Evolutionary conservation across 2,329 filamentous ascomycete genomes (phyloP), one percentile per base, ranked within the genome.

Genomic region (Clarireedia sp.): DNA sequence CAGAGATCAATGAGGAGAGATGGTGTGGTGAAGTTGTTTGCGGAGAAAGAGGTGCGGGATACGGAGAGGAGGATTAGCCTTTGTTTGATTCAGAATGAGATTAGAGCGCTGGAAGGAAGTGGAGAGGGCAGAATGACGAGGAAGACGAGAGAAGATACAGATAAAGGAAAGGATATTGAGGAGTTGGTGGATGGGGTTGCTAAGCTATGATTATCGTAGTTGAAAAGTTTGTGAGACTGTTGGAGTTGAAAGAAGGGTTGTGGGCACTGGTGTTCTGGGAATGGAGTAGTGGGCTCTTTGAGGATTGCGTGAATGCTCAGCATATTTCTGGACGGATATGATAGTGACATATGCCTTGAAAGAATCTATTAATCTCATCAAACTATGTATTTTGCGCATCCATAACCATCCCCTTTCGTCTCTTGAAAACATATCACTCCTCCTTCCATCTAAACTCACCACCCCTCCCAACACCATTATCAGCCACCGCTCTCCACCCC

Each of bases 401-500:
- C 26, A 12, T 33, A 10, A 33, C 3, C 29, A 33, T 33, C 12
- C 29, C 29, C 9, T 33, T 33, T 12, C 29, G 29, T 10, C 29
- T 10, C 9, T 33, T 33, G 29, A 33, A 33, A 14, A 33, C 2
- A 33, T 12, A 41, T 41, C 38, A 41, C 38, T n/a, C 38, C 38
- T 41, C 29, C 46, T 50, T 51, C 49, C 21, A 38, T 10, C n/a
- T 45, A 45, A 45, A 19, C 41, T 45, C 41, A 14, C 41, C 41
- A 12, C 41, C 61, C 63, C 37, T 61, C 50, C 9, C 63, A 45
- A 19, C 63, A 17, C 55, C 55, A 16, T 63, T 61, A 51, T 60
- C 55, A 36, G 37, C 43, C 17, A 56, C 29, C 2, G 51, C 66
- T 45, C 41, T 67, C 67, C 67, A 68, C 1, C 63, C 59, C 44